Evolutionary conservation across 495 filamentous ascomycete species (phyloP).

Genomic region (Margaritispora aquatica): DNA sequence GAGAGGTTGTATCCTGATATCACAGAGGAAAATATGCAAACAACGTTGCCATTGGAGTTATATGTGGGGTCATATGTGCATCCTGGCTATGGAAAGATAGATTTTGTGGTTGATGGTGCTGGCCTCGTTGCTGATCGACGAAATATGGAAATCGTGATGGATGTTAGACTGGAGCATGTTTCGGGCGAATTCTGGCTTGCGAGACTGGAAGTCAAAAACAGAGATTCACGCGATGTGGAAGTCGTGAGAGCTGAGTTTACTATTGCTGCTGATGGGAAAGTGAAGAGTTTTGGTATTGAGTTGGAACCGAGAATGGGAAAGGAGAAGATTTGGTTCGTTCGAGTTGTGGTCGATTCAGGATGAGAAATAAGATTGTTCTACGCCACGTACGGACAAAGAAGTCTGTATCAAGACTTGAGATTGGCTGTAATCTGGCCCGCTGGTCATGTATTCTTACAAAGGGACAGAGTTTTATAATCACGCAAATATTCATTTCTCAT

Average conservation of each 20-base stretch:
- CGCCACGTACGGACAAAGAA: not conserved
- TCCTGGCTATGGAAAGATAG: conserved; percentile 18
- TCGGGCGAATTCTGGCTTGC: conserved; percentile 30
- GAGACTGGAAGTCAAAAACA: conserved; percentile 1
- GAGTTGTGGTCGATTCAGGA: not conserved
- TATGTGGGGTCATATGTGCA: conserved; percentile 22
- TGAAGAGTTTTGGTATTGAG: not conserved
- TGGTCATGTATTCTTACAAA: no score
- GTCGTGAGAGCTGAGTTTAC: conserved; percentile 7
- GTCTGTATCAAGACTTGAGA: not conserved
- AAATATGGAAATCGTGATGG: not conserved
- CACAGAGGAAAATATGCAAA: conserved; percentile 17
- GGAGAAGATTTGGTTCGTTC: conserved; percentile 14
- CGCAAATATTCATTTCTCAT: no score
- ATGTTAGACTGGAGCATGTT: conserved; percentile 24
- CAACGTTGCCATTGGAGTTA: conserved; percentile 1
- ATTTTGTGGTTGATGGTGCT: not conserved
- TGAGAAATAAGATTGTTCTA: not conserved
- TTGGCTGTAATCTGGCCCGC: no score
- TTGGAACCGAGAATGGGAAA: conserved; percentile 1
- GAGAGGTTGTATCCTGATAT: conserved; percentile 36
- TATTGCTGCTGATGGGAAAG: conserved; percentile 1
- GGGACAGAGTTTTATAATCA: no score
- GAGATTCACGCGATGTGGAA: conserved; percentile 8
- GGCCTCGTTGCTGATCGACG: not conserved